Percentiles rank a stretch among this genome's conserved stretches.
phyloP scores from a whole-genome alignment of 805 yeast species.

The Schwanniomyces yamadae region DNA sequence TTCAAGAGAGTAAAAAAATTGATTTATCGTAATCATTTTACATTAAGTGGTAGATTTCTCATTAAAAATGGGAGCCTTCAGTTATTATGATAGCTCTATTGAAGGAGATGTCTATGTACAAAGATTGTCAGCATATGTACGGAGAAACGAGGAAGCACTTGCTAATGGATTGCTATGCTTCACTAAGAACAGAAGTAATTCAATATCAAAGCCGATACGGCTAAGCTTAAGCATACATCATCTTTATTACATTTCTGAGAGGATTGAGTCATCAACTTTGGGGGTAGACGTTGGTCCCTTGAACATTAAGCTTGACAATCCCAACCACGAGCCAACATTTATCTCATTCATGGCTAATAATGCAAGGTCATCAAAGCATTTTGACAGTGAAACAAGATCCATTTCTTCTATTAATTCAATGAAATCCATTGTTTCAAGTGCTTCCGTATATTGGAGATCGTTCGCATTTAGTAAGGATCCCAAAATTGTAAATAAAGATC shows the following conservation, averaged over 20 bases:
- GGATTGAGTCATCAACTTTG: constrained; percentile 48
- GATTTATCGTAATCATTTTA: too few species aligned
- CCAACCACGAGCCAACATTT: constrained; percentile 51
- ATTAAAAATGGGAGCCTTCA: constrained; percentile 25
- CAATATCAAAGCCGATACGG: constrained; percentile 50
- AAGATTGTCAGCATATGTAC: constrained; percentile 51
- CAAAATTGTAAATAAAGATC: constrained; percentile 47
- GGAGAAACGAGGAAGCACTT: constrained; percentile 55
- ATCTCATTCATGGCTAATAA: constrained; percentile 61
- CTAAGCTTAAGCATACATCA: constrained; percentile 62
- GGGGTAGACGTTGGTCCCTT: constrained; percentile 61
- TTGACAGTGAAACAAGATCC: constrained; percentile 47
- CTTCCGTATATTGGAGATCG: constrained; percentile 41
- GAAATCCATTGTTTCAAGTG: constrained; percentile 47
- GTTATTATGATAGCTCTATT: constrained; percentile 32
- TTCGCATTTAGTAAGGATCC: constrained; percentile 39
- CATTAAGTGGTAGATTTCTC: too few species aligned
- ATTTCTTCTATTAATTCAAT: constrained; percentile 60
- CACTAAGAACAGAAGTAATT: constrained; percentile 33
- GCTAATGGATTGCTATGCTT: constrained; percentile 59
- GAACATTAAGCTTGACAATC: constrained; percentile 57
- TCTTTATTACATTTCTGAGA: constrained; percentile 57
- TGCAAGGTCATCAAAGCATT: constrained; percentile 41
- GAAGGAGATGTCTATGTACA: constrained; percentile 61
- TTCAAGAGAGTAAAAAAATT: too few species aligned